These are phyloP conservation scores for Alternaria sp. DNA, from an alignment of 2,329 filamentous ascomycete genomes.

Conservation along the genomic window DNA sequence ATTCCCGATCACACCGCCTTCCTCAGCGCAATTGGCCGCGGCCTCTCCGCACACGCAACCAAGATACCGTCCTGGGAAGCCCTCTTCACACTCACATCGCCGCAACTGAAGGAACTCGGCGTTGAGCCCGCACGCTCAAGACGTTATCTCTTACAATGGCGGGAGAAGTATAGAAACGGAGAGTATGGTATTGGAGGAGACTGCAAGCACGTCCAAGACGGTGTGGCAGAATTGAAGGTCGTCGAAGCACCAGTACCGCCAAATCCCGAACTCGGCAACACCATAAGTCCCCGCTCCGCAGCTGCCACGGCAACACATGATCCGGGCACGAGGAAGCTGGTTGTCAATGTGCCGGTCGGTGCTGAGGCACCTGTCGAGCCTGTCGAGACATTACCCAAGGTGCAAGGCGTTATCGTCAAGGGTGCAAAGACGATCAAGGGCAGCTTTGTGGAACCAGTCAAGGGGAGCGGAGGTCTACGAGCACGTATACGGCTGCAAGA, in stretches of 20 bases:
- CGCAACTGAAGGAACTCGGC: conserved; percentile 79
- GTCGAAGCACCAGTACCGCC: conserved; percentile 59
- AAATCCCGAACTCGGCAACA: conserved; percentile 33
- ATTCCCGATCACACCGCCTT: conserved; percentile 86
- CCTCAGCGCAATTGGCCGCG: conserved; percentile 87
- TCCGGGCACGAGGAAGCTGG: conserved; percentile 62
- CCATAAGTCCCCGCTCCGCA: conserved; percentile 34
- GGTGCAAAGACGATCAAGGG: conserved; percentile 75
- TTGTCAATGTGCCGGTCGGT: conserved; percentile 64
- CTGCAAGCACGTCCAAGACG: conserved; percentile 70
- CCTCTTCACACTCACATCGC: conserved; percentile 80
- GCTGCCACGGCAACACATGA: conserved; percentile 59
- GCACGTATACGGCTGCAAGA: conserved; percentile 75
- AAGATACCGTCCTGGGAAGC: conserved; percentile 93
- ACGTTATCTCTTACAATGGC: conserved; percentile 85
- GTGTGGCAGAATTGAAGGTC: conserved; percentile 63
- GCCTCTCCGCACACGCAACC: conserved; percentile 77
- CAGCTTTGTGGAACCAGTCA: conserved; percentile 73
- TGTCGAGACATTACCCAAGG: conserved; percentile 59
- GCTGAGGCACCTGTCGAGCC: conserved; percentile 46
- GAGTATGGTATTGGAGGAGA: conserved; percentile 84
- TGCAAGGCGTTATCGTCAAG: conserved; percentile 70
- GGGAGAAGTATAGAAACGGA: conserved; percentile 81
- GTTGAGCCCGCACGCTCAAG: conserved; percentile 84
- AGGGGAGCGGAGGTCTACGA: conserved; percentile 64